These are phyloP conservation scores for Tetracladium setigerum DNA, from an alignment of 495 filamentous ascomycete species.

Conservation along the genomic window DNA sequence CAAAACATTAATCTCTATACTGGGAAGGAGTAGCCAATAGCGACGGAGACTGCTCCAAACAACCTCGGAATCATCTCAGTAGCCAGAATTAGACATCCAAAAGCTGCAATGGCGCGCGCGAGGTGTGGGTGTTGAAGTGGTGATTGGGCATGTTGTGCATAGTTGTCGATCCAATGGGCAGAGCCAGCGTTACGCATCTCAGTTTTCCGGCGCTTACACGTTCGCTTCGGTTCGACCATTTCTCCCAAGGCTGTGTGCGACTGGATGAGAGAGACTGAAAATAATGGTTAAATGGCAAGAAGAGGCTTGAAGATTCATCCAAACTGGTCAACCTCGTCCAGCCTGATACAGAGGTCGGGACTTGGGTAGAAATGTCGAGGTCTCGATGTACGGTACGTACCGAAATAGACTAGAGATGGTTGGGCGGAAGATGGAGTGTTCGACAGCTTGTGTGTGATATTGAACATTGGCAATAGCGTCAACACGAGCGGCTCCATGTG, in stretches of 20 bases:
- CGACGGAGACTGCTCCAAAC: slow-evolving; percentile 4
- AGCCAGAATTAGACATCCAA: slow-evolving; percentile 16
- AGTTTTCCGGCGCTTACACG: slow-evolving; percentile 5
- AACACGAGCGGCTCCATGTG: neutral
- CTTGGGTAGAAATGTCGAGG: too few relatives aligned
- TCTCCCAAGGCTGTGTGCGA: too few relatives aligned
- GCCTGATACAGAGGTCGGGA: too few relatives aligned
- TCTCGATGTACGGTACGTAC: too few relatives aligned
- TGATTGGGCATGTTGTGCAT: slow-evolving; percentile 6
- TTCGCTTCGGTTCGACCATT: too few relatives aligned
- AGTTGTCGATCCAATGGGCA: neutral
- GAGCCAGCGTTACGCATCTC: neutral
- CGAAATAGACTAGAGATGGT: too few relatives aligned
- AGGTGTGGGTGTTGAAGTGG: neutral
- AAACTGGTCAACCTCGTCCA: too few relatives aligned
- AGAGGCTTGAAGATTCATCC: too few relatives aligned
- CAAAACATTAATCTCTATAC: neutral
- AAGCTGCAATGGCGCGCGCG: slow-evolving; percentile 10
- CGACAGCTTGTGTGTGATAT: neutral
- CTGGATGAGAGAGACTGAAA: too few relatives aligned
- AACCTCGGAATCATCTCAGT: slow-evolving; percentile 8
- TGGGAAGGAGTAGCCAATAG: slow-evolving; percentile 13
- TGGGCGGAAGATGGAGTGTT: too few relatives aligned
- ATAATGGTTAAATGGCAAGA: too few relatives aligned
- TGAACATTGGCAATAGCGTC: neutral